These are phyloP conservation scores for Gossypium stocksii DNA, from an alignment of 345 rosid species.

Conservation along the genomic window DNA sequence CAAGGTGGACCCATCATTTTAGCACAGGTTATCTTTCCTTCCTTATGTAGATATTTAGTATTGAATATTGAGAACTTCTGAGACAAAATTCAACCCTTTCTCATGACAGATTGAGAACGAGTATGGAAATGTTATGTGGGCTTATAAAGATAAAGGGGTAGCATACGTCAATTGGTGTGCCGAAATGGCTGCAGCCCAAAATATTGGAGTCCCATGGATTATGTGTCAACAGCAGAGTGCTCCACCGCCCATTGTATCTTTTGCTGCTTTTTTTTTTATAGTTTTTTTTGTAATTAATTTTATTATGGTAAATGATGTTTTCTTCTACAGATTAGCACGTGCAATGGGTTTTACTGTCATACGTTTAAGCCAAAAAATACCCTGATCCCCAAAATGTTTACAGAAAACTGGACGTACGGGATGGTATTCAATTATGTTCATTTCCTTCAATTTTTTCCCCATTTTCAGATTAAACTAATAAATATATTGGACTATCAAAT, in stretches of 20 bases:
- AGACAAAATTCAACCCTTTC: background rate
- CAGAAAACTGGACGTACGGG: slow-evolving; percentile 75
- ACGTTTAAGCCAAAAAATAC: slow-evolving; percentile 34
- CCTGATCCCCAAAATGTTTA: slow-evolving; percentile 55
- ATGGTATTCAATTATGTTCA: slow-evolving; percentile 28
- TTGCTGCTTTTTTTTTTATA: background rate
- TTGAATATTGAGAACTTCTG: background rate
- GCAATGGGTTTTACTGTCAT: slow-evolving; percentile 62
- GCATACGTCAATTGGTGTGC: slow-evolving; percentile 69
- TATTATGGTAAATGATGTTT: background rate
- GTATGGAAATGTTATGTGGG: slow-evolving; percentile 53
- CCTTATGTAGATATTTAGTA: background rate
- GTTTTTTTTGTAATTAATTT: background rate
- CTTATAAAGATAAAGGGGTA: slow-evolving; percentile 53
- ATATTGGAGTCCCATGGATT: slow-evolving; percentile 78
- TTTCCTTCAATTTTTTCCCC: background rate
- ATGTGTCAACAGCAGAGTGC: slow-evolving; percentile 72
- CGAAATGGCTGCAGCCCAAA: slow-evolving; percentile 50
- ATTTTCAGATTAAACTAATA: background rate
- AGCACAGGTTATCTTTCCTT: slow-evolving; percentile 40
- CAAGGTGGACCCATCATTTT: slow-evolving; percentile 62
- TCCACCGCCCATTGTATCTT: slow-evolving; percentile 45
- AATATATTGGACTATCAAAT: background rate
- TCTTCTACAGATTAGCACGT: slow-evolving; percentile 38
- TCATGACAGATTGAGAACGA: slow-evolving; percentile 70